Evolutionary conservation across 441 rosid genomes (phyloP), one percentile per base, ranked within the genome.

Genomic region (Eutrema salsugineum): DNA sequence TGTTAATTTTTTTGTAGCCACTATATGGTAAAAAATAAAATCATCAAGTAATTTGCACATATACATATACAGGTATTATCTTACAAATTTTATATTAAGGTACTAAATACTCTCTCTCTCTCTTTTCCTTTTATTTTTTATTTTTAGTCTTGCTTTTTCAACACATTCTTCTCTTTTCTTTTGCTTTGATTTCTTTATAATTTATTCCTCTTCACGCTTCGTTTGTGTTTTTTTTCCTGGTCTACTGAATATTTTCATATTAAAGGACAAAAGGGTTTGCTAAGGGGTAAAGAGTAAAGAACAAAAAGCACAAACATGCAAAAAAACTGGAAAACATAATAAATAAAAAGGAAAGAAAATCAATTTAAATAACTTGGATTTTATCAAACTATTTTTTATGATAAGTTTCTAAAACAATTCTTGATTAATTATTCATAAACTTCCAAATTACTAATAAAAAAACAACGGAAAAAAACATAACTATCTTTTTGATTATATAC

Each of bases 241-340:
- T 66, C 50, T 38, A 42, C 39, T 22, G 55, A 35, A 61, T 32
- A 39, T 49, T 22, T 56, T 8, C 19, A 10, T 38, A 11, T 27
- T n/a, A 66, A 73, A 73, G 68, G 43, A 48, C 72, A 50, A 48
- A 72, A 57, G 39, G 20, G 47, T 9, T 11, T 32, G 72, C 68
- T 16, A 40, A 11, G 72, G 56, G 22, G 28, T 9, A 57, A 66
- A 67, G 62, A 55, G 49, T 42, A 58, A 42, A 73, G 55, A 50
- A 40, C 42, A 17, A 47, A 57, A 67, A 59, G 56, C 42, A 49
- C 15, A 44, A 65, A 19, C 44, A 66, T 66, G 32, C 67, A 57
- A 40, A 57, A 40, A 24, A 24, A 24, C 27, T 24, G 27, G 27
- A 24, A 48, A 19, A 40, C 20, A 66, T 5, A 22, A 36, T n/a